Evolutionary conservation across 2,329 filamentous ascomycete species (phyloP).

Genomic region (Bipolaris sorokiniana): DNA sequence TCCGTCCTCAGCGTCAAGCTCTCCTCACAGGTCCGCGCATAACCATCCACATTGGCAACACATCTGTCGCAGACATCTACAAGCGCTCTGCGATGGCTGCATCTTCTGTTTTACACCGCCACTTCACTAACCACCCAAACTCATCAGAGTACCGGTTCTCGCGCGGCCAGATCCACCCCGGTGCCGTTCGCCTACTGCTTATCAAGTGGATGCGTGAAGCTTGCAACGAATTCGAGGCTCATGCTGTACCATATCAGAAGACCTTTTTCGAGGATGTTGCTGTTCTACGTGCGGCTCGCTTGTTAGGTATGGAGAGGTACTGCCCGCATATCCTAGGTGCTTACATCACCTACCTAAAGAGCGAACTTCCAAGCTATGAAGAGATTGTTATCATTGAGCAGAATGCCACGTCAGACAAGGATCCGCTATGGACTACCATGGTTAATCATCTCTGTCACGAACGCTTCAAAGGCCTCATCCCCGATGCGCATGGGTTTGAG

Average conservation of each 20-base stretch:
- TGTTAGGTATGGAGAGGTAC: constrained; percentile 25
- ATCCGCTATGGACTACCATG: constrained; percentile 24
- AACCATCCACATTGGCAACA: constrained; percentile 13
- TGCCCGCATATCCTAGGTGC: constrained; percentile 6
- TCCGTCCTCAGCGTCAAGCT: constrained; percentile 12
- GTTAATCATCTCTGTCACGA: constrained; percentile 21
- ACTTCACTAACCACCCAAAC: constrained; percentile 17
- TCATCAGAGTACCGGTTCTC: constrained; percentile 11
- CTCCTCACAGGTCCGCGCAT: constrained; percentile 15
- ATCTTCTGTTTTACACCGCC: constrained; percentile 12
- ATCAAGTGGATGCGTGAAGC: constrained; percentile 14
- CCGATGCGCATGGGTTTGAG: not conserved
- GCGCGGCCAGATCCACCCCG: not conserved
- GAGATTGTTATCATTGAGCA: constrained; percentile 19
- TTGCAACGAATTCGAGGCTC: constrained; percentile 12
- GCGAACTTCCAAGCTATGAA: constrained; percentile 17
- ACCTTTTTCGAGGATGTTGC: constrained; percentile 15
- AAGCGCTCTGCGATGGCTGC: constrained; percentile 26
- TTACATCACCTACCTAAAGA: constrained; percentile 18
- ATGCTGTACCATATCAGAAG: constrained; percentile 5
- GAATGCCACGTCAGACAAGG: constrained; percentile 11
- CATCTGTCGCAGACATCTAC: constrained; percentile 3
- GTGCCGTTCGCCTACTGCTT: constrained; percentile 14
- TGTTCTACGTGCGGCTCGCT: constrained; percentile 15
- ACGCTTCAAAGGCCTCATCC: constrained; percentile 1